Base-by-base conservation (phyloP, 768 basidiomycete genomes). In the Lentinula boryana region DNA sequence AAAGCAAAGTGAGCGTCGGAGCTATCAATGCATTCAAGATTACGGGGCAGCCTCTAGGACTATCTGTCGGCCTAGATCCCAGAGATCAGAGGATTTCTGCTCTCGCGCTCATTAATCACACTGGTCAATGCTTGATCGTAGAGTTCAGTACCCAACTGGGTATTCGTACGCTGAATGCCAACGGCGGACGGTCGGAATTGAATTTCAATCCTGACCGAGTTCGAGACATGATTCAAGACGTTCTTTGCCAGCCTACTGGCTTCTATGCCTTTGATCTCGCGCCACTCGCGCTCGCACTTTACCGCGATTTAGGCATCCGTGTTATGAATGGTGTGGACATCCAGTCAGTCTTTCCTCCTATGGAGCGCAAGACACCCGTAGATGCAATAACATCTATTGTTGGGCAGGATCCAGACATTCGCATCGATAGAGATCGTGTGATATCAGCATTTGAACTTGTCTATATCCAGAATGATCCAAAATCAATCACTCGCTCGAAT, bases 211-310 rank as follows among this genome's bases (percentile, higher is more conserved):
- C 16, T 4, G 33, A 58, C 16, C n/a, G 51, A 49, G 31, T 50
- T 62, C 44, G 60, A 23, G 36, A 15, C 46, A 13, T 58, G 63
- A 27, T 66, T 61, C 70, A 79, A 2, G 65, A 67, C 5, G 66
- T 87, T 31, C 71, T 87, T 2, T 80, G 78, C 66, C 79, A 79
- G 57, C 55, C 71, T 1, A 69, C 68, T 7, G 77, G 77, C 13
- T 67, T 84, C 48, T 79, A 76, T 50, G 83, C 80, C 0, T 87
- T 88, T 65, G 80, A 84, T 65, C 74, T 85, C 64, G 81, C 67
- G 1, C 77, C 76, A 0, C 68, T 87, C 15, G 74, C 79, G 0
- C 74, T 85, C 68, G 74, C 79, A 0, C 72, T 88, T 5, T 80
- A 76, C 64, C 64, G 62, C 38, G 76, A 81, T 41, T 69, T 77